Percentiles rank a stretch among this genome's conserved stretches.
These are phyloP conservation scores for Inga laurina DNA, from an alignment of 306 rosid genomes.

Conservation along the genomic window DNA sequence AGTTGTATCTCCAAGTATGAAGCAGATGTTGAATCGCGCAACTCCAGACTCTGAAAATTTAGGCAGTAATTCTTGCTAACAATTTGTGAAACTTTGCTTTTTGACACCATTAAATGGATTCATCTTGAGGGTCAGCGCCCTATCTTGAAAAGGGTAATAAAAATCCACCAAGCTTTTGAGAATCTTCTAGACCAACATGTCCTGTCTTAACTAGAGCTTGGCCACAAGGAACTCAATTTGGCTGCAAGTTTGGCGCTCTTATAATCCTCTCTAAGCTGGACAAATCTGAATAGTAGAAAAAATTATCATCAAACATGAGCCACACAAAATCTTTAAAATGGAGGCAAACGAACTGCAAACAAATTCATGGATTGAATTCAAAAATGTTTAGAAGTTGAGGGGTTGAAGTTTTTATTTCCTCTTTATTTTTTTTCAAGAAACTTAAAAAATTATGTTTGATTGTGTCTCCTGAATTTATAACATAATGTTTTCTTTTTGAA, in stretches of 20 bases:
- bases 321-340: neutral
- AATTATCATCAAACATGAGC: slow-evolving; percentile 31
- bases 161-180: slow-evolving; percentile 6
- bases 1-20: slow-evolving; percentile 38
- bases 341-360: neutral
- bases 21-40: slow-evolving; percentile 8
- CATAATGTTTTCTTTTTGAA: neutral
- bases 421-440: neutral
- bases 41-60: neutral
- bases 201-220: slow-evolving; percentile 49
- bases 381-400: neutral
- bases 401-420: too few relatives aligned
- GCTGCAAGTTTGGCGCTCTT: slow-evolving; percentile 95
- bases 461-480: neutral
- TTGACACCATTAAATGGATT: slow-evolving; percentile 32
- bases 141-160: slow-evolving; percentile 26
- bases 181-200: slow-evolving; percentile 25
- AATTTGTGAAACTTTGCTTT: slow-evolving; percentile 11
- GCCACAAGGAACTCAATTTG: slow-evolving; percentile 84
- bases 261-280: slow-evolving; percentile 95
- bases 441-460: too few relatives aligned
- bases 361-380: neutral
- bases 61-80: slow-evolving; percentile 10
- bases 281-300: slow-evolving; percentile 58
- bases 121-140: slow-evolving; percentile 31